These are phyloP conservation scores for Diaporthe humulicola DNA, from an alignment of 2,329 filamentous ascomycete genomes.

Conservation along the genomic window DNA sequence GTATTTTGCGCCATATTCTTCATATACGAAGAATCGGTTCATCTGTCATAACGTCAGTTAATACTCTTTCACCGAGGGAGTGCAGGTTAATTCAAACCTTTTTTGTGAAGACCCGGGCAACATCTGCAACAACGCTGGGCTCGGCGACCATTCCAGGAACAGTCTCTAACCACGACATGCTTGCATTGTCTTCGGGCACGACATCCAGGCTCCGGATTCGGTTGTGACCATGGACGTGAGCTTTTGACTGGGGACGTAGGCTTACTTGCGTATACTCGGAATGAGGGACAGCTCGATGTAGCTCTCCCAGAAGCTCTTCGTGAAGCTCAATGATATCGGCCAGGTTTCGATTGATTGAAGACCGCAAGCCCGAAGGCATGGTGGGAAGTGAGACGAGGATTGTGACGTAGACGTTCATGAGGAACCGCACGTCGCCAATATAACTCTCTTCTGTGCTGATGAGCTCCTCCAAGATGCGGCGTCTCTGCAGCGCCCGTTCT, in stretches of 20 bases:
- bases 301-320: slow-evolving; percentile 81
- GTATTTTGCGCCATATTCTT: slow-evolving; percentile 92
- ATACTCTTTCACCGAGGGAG: background rate
- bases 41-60: slow-evolving; percentile 65
- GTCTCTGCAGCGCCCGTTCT: slow-evolving; percentile 79
- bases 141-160: slow-evolving; percentile 68
- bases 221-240: slow-evolving; percentile 51
- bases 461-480: slow-evolving; percentile 86
- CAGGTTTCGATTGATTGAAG: slow-evolving; percentile 83
- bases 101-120: slow-evolving; percentile 71
- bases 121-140: slow-evolving; percentile 70
- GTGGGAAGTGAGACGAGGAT: slow-evolving; percentile 79
- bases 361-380: slow-evolving; percentile 73
- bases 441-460: slow-evolving; percentile 90
- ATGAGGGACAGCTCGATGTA: slow-evolving; percentile 79
- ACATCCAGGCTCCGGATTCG: slow-evolving; percentile 64
- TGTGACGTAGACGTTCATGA: slow-evolving; percentile 87
- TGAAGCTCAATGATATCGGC: slow-evolving; percentile 86
- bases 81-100: slow-evolving; percentile 56
- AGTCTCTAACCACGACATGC: slow-evolving; percentile 58
- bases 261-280: slow-evolving; percentile 71
- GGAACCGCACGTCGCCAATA: slow-evolving; percentile 85
- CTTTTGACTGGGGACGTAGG: slow-evolving; percentile 35
- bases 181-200: slow-evolving; percentile 56
- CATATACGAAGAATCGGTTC: slow-evolving; percentile 85